These are phyloP conservation scores for Diplodia corticola DNA, from an alignment of 2,329 filamentous ascomycete species.

Conservation along the genomic window DNA sequence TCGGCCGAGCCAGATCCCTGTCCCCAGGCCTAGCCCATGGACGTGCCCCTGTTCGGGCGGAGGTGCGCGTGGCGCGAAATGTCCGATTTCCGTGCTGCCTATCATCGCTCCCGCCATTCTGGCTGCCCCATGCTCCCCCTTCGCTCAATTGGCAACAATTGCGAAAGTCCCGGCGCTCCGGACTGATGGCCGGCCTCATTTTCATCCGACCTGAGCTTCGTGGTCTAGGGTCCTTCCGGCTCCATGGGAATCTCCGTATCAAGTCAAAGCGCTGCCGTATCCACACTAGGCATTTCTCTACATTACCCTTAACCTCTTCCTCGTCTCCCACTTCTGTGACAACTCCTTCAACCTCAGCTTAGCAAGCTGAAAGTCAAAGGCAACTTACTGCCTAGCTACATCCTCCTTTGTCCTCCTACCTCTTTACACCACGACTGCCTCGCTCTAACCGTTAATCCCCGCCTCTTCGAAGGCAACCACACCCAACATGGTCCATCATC, in stretches of 20 bases:
- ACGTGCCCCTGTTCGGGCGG: neutral
- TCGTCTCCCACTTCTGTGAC: neutral
- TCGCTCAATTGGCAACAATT: neutral
- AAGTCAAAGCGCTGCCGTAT: neutral
- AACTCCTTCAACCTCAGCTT: neutral
- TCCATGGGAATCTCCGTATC: conserved; percentile 3
- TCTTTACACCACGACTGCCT: neutral
- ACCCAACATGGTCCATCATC: neutral
- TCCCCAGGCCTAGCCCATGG: neutral
- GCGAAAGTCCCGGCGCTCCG: neutral
- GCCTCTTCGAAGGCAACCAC: neutral
- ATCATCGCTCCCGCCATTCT: neutral
- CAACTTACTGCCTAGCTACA: neutral
- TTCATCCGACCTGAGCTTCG: neutral
- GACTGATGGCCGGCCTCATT: neutral
- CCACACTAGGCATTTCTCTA: neutral
- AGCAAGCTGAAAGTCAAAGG: neutral
- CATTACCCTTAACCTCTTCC: neutral
- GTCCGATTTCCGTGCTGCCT: neutral
- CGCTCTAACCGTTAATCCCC: neutral
- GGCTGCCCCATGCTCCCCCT: neutral
- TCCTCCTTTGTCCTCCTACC: too few relatives aligned
- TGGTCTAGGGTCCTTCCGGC: neutral
- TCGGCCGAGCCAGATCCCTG: neutral
- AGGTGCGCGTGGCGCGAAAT: conserved; percentile 2